phyloP scores from a whole-genome alignment of 2,329 filamentous ascomycete species.

The Aspergillus carbonarius region DNA sequence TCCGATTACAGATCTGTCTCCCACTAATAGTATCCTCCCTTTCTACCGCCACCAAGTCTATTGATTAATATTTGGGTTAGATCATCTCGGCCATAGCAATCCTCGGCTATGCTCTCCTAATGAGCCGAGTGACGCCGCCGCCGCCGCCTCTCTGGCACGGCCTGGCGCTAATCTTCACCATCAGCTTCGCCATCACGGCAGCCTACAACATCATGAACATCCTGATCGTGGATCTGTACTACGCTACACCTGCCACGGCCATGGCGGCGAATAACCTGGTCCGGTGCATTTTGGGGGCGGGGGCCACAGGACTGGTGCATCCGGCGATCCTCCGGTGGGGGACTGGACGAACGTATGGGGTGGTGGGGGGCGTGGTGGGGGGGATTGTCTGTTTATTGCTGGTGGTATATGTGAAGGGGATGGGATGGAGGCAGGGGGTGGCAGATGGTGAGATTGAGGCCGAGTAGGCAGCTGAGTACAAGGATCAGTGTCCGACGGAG shows the following conservation, averaged over 20 bases:
- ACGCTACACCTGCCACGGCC: slow-evolving; percentile 29
- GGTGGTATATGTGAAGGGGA: slow-evolving; percentile 19
- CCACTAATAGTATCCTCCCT: slow-evolving; percentile 36
- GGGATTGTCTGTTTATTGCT: slow-evolving; percentile 16
- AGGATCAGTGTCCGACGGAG: too few relatives aligned
- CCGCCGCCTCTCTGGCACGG: slow-evolving; percentile 29
- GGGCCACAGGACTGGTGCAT: slow-evolving; percentile 25
- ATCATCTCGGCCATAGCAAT: slow-evolving; percentile 20
- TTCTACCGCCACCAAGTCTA: neutral
- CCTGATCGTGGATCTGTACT: slow-evolving; percentile 46
- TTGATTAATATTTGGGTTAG: neutral
- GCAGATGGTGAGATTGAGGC: neutral
- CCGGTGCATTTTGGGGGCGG: slow-evolving; percentile 34
- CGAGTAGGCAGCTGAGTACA: too few relatives aligned
- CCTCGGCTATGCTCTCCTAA: slow-evolving; percentile 39
- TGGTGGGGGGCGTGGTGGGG: slow-evolving; percentile 14
- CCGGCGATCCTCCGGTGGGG: slow-evolving; percentile 22
- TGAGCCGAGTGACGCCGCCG: slow-evolving; percentile 32
- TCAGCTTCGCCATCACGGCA: slow-evolving; percentile 39
- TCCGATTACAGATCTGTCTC: slow-evolving; percentile 42
- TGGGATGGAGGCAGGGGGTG: slow-evolving; percentile 16
- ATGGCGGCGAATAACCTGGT: slow-evolving; percentile 38
- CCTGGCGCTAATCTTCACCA: slow-evolving; percentile 34
- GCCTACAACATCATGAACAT: slow-evolving; percentile 47
- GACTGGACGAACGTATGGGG: slow-evolving; percentile 18